Percentiles rank a stretch among this genome's conserved stretches.
Evolutionary conservation across 805 yeast species (phyloP).

Genomic region (Candida chilensis): DNA sequence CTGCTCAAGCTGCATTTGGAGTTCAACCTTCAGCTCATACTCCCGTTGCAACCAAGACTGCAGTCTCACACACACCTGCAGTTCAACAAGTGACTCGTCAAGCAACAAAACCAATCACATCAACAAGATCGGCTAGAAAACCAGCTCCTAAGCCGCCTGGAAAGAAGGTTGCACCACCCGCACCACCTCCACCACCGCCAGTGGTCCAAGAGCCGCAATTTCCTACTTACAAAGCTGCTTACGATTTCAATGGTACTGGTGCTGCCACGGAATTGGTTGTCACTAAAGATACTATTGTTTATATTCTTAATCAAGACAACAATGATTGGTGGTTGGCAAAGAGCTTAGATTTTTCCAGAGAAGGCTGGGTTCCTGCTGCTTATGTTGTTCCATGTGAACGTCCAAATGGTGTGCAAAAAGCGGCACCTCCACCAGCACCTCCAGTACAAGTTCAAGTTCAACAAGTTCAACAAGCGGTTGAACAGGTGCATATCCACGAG

Average conservation of each 20-base stretch:
- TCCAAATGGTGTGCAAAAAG: conserved; percentile 22
- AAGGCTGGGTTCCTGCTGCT: conserved; percentile 98
- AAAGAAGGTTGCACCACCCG: conserved; percentile 22
- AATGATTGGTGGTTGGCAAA: conserved; percentile 96
- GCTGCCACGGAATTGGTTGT: conserved; percentile 76
- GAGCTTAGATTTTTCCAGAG: conserved; percentile 59
- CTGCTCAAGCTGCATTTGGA: not conserved
- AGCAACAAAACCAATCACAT: too few relatives aligned
- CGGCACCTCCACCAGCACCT: conserved; percentile 25
- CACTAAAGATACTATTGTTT: conserved; percentile 65
- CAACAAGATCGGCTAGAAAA: too few relatives aligned
- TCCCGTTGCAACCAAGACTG: too few relatives aligned
- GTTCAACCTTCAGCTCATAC: too few relatives aligned
- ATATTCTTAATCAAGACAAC: conserved; percentile 61
- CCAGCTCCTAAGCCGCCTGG: conserved; percentile 59
- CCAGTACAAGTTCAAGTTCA: conserved; percentile 15
- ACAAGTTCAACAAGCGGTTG: conserved; percentile 2
- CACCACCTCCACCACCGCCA: conserved; percentile 59
- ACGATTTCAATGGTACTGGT: conserved; percentile 84
- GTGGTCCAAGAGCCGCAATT: conserved; percentile 48
- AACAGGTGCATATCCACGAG: conserved; percentile 10
- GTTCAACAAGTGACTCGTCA: too few relatives aligned
- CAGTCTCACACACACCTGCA: too few relatives aligned
- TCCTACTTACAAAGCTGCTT: conserved; percentile 80
- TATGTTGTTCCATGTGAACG: conserved; percentile 59